Evolutionary conservation across 2,329 filamentous ascomycete genomes (phyloP).

Genomic region (Exophiala sideris): DNA sequence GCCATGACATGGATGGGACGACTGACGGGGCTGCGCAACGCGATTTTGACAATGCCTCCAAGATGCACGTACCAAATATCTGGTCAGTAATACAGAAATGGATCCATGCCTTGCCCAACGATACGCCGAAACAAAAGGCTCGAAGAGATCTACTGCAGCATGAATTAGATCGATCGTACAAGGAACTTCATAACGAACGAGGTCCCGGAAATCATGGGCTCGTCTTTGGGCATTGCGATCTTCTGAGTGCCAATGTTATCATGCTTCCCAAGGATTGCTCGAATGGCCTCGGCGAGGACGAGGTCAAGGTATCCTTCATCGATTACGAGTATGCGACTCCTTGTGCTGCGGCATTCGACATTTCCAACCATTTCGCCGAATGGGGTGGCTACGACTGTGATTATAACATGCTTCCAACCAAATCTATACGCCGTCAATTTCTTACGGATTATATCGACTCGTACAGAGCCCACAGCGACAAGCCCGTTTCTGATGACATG

Average conservation of each 20-base stretch:
- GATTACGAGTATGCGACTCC: constrained; percentile 98
- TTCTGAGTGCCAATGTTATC: constrained; percentile 95
- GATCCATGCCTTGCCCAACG: constrained; percentile 77
- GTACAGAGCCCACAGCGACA: constrained; percentile 59
- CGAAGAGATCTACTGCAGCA: constrained; percentile 67
- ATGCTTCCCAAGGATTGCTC: constrained; percentile 54
- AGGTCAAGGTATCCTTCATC: constrained; percentile 72
- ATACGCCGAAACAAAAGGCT: constrained; percentile 64
- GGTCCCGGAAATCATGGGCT: constrained; percentile 74
- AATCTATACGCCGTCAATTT: constrained; percentile 72
- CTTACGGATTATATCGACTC: constrained; percentile 76
- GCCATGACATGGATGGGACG: constrained; percentile 9
- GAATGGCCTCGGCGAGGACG: constrained; percentile 36
- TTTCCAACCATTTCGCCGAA: constrained; percentile 97
- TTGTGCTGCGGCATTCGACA: constrained; percentile 90
- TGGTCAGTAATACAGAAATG: constrained; percentile 97
- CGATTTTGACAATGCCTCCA: constrained; percentile 44
- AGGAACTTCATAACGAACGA: constrained; percentile 69
- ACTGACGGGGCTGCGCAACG: not conserved
- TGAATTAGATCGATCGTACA: constrained; percentile 69
- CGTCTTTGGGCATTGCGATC: constrained; percentile 53
- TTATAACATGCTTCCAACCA: constrained; percentile 75
- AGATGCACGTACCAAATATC: constrained; percentile 75
- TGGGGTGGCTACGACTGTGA: constrained; percentile 98
- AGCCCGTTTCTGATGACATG: constrained; percentile 46